phyloP scores from a whole-genome alignment of 495 filamentous ascomycete species.

The Aspergillus sclerotiicarbonarius region DNA sequence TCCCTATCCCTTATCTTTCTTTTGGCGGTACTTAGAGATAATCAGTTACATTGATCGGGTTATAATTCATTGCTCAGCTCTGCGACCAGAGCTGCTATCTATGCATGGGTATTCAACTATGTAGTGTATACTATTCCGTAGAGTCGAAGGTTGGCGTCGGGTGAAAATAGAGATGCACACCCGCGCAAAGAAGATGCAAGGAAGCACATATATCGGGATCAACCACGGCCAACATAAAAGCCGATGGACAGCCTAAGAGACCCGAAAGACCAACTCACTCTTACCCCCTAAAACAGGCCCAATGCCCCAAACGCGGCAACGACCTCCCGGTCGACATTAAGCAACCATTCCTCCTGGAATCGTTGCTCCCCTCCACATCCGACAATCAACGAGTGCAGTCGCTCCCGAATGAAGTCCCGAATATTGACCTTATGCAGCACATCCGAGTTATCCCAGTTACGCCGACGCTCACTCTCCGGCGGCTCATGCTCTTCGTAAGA shows the following conservation, averaged over 20 bases:
- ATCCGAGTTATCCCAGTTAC: slow-evolving; percentile 59
- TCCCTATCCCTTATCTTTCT: background rate
- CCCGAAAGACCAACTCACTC: background rate
- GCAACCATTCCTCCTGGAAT: slow-evolving; percentile 77
- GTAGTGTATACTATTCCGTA: background rate
- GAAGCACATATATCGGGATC: background rate
- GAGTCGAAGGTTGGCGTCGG: background rate
- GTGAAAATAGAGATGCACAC: background rate
- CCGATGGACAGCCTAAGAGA: too few species aligned
- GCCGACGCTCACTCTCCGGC: slow-evolving; percentile 58
- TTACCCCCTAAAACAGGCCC: slow-evolving; percentile 35
- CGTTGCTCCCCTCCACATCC: slow-evolving; percentile 66
- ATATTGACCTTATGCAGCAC: slow-evolving; percentile 69
- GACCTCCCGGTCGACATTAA: slow-evolving; percentile 85
- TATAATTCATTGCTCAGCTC: background rate
- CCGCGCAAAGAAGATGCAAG: background rate
- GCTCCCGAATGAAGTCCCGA: slow-evolving; percentile 65
- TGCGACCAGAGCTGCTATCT: background rate
- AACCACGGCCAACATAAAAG: background rate
- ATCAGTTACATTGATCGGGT: background rate
- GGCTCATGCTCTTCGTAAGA: slow-evolving; percentile 52
- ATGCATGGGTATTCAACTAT: slow-evolving; percentile 1
- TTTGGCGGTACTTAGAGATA: background rate
- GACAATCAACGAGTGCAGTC: slow-evolving; percentile 63
- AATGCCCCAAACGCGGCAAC: slow-evolving; percentile 62